Evolutionary conservation across 2,329 filamentous ascomycete species (phyloP).

Genomic region (Penicillium sp.): DNA sequence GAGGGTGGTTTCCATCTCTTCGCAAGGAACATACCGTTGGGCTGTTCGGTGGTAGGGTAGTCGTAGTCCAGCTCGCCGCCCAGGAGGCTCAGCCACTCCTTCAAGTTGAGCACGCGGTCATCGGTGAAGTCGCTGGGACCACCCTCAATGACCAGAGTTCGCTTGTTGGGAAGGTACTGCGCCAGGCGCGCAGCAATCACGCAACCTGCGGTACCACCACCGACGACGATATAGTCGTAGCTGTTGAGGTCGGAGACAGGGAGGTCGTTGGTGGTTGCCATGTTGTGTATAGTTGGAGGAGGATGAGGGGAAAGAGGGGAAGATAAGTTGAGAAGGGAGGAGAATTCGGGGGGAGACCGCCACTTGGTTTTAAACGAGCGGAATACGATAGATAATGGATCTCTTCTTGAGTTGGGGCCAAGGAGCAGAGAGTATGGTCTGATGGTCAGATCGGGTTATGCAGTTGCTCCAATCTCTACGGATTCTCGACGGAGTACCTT

Average conservation of each 20-base stretch:
- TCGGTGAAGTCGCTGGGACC: conserved; percentile 89
- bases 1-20: no score
- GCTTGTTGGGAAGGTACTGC: conserved; percentile 80
- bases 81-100: conserved; percentile 82
- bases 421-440: conserved; percentile 14
- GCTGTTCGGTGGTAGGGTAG: conserved; percentile 86
- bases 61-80: conserved; percentile 90
- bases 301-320: conserved; percentile 3
- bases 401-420: neutral
- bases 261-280: conserved; percentile 68
- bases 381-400: conserved; percentile 2
- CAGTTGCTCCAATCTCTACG: conserved; percentile 11
- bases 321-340: neutral
- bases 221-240: conserved; percentile 85
- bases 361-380: conserved; percentile 5
- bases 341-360: conserved; percentile 6
- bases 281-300: conserved; percentile 39
- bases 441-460: conserved; percentile 8
- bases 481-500: conserved; percentile 9
- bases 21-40: conserved; percentile 60
- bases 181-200: conserved; percentile 78
- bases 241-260: conserved; percentile 64
- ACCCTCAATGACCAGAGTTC: conserved; percentile 80
- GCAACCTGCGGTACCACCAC: conserved; percentile 83
- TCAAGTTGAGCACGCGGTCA: conserved; percentile 80